These are phyloP conservation scores for Oryza brachyantha DNA, from an alignment of 176 grass and related monocot species.

Conservation along the genomic window DNA sequence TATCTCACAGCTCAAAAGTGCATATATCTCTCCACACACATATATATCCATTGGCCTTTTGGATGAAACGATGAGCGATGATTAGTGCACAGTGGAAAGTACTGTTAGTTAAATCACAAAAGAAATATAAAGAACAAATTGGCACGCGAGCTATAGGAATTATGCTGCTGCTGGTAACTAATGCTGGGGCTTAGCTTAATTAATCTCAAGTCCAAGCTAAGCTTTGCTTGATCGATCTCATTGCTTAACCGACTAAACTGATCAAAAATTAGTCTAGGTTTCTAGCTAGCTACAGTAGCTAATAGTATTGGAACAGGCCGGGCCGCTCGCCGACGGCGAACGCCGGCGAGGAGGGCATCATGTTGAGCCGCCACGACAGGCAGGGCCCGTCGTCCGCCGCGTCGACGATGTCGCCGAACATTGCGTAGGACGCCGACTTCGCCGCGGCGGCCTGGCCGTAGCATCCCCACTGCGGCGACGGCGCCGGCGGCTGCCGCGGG, in stretches of 20 bases:
- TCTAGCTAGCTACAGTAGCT: not conserved
- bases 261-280: not conserved
- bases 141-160: slow-evolving; percentile 5
- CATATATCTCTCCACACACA: not conserved
- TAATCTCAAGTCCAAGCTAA: not conserved
- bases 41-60: slow-evolving; percentile 14
- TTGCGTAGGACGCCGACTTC: slow-evolving; percentile 19
- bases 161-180: not conserved
- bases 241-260: not conserved
- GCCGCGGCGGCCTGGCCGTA: slow-evolving; percentile 34
- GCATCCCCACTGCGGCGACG: slow-evolving; percentile 56
- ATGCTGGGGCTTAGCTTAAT: not conserved
- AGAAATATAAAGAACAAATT: slow-evolving; percentile 27
- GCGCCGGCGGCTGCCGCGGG: slow-evolving; percentile 28
- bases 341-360: slow-evolving; percentile 39
- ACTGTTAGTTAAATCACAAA: slow-evolving; percentile 23
- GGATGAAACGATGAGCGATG: slow-evolving; percentile 7
- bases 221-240: slow-evolving; percentile 7
- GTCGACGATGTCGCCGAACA: slow-evolving; percentile 32
- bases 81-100: slow-evolving; percentile 34
- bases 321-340: slow-evolving; percentile 52
- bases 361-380: slow-evolving; percentile 69
- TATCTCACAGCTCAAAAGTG: slow-evolving; percentile 28
- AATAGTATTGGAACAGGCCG: slow-evolving; percentile 62
- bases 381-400: slow-evolving; percentile 38